Evolutionary conservation across 75 land plant species (phyloP).

Genomic region (Azolla pinnata): DNA sequence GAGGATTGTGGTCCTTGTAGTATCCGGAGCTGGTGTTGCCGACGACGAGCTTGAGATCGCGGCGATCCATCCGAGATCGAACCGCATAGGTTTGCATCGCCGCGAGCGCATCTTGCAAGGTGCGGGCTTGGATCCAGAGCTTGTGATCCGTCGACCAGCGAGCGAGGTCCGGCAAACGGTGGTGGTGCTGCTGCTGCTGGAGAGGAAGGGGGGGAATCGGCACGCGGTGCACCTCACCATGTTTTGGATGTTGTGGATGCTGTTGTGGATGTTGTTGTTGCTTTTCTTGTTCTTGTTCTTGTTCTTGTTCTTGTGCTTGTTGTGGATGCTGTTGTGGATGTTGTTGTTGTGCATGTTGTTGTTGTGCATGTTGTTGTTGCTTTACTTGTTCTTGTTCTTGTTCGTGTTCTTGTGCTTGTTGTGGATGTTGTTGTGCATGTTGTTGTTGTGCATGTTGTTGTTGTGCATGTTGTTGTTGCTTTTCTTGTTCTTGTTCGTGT

Average conservation of each 20-base stretch:
- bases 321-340: not conserved
- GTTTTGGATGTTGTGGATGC: not conserved
- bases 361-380: not conserved
- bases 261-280: not conserved
- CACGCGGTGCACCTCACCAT: not conserved
- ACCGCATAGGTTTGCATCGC: too few species aligned
- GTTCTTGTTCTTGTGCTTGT: not conserved
- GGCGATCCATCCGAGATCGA: not conserved
- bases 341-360: not conserved
- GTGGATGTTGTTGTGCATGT: not conserved
- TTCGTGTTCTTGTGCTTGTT: not conserved
- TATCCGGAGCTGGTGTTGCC: conserved; percentile 74
- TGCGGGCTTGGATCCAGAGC: not conserved
- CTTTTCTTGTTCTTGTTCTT: not conserved
- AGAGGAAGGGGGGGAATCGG: not conserved
- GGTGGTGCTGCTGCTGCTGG: not conserved
- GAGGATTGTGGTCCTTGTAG: conserved; percentile 47
- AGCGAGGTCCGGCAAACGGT: not conserved
- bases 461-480: not conserved
- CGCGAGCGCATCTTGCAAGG: not conserved
- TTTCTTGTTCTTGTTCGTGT: not conserved
- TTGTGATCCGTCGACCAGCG: too few species aligned
- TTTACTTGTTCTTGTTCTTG: not conserved
- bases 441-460: not conserved
- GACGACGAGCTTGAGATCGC: conserved; percentile 38